Conservation (phyloP, 1,139 yeast species). For the Candida sp. region DNA sequence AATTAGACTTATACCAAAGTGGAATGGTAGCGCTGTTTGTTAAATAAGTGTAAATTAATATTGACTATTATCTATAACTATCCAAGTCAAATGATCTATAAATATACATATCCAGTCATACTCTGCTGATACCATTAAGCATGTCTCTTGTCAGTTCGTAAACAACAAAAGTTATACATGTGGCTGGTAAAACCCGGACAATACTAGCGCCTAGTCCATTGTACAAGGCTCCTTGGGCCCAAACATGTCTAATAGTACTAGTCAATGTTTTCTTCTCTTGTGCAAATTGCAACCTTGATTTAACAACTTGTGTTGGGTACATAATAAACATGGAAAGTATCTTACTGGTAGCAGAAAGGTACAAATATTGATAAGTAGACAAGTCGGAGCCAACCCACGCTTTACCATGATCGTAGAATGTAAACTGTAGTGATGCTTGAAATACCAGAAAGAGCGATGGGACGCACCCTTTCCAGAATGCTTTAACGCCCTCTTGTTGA, state of each 20-base stretch:
- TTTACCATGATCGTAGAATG: constrained; percentile 73
- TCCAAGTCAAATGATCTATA: background rate
- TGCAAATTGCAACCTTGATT: constrained; percentile 69
- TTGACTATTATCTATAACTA: background rate
- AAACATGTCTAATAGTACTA: constrained; percentile 16
- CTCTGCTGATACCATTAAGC: background rate
- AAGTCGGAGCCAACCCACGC: constrained; percentile 18
- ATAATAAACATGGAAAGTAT: constrained; percentile 61
- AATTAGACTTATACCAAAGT: background rate
- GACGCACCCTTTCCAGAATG: constrained; percentile 79
- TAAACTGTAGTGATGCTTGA: constrained; percentile 87
- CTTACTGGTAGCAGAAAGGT: constrained; percentile 69
- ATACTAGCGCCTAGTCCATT: constrained; percentile 68
- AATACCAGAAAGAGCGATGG: constrained; percentile 84
- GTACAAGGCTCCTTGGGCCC: constrained; percentile 62
- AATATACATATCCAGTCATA: too few species aligned
- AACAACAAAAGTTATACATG: constrained; percentile 65
- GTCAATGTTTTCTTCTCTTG: constrained; percentile 14
- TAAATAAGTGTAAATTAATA: background rate
- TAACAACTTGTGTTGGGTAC: constrained; percentile 84
- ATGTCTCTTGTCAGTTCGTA: constrained; percentile 47
- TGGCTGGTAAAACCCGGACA: constrained; percentile 67
- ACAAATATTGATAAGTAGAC: constrained; percentile 53
- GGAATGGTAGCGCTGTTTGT: background rate
- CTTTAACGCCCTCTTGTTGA: constrained; percentile 59